phyloP scores from a whole-genome alignment of 2,329 filamentous ascomycete genomes.

The Hymenoscyphus fructigenus region DNA sequence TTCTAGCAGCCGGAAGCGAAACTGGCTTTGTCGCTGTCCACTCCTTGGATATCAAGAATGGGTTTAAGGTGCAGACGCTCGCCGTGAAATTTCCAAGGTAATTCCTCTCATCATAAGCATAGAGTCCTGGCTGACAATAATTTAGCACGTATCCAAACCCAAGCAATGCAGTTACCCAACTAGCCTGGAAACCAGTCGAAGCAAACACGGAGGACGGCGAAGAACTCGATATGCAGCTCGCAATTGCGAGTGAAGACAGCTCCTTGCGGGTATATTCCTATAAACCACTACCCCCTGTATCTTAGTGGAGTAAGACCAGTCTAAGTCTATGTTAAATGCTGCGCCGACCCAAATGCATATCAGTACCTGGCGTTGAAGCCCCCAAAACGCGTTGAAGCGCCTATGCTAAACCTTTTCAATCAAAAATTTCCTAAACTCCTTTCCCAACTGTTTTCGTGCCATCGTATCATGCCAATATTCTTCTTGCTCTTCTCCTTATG shows the following conservation, averaged over 20 bases:
- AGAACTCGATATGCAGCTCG: slow-evolving; percentile 28
- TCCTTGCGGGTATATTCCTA: slow-evolving; percentile 57
- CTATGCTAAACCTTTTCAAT: neutral
- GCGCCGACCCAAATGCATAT: slow-evolving; percentile 20
- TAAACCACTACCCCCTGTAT: slow-evolving; percentile 19
- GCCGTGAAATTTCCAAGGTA: slow-evolving; percentile 26
- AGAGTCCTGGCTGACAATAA: neutral
- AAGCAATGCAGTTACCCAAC: slow-evolving; percentile 44
- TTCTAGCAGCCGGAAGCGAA: slow-evolving; percentile 60
- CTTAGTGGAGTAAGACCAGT: slow-evolving; percentile 14
- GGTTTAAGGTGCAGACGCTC: slow-evolving; percentile 33
- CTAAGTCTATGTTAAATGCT: slow-evolving; percentile 34
- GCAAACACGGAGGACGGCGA: slow-evolving; percentile 15
- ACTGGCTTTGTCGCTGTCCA: slow-evolving; percentile 35
- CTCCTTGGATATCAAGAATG: slow-evolving; percentile 22
- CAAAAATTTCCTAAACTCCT: slow-evolving; percentile 5
- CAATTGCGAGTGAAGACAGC: slow-evolving; percentile 53
- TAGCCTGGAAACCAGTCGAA: slow-evolving; percentile 63
- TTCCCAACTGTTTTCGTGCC: neutral
- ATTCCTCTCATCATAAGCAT: slow-evolving; percentile 6
- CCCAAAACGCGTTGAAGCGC: slow-evolving; percentile 35
- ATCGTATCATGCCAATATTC: neutral
- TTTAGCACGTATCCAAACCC: slow-evolving; percentile 47
- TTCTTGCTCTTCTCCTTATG: neutral
- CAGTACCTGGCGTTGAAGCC: slow-evolving; percentile 38